Base-by-base conservation (phyloP, 139 green algal species). In the Chlorella sp. region DNA sequence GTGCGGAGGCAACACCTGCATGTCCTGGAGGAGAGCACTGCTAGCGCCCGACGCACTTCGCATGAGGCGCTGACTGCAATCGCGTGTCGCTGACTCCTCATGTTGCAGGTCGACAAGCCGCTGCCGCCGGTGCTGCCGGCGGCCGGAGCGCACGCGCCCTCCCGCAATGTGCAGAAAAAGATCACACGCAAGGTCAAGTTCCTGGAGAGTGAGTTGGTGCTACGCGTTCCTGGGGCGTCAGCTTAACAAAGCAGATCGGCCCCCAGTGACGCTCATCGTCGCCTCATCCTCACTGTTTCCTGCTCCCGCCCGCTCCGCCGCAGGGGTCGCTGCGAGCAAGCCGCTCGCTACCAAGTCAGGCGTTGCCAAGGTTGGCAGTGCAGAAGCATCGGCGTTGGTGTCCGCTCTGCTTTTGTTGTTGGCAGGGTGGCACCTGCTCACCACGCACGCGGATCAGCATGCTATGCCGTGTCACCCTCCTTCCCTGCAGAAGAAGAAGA, bases 171-270 rank as follows among this genome's bases (percentile, higher is more conserved):
- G 12, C 42, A 77, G 76, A 58, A 60, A 29, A 81, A 81, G 59
- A 67, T 81, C 2, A 56, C 48, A 1, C 76, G 82, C 19, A 84
- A 84, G 62, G 65, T 70, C 35, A 73, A 79, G 46, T 84, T 84
- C 51, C 29, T 78, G 35, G 48, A 84, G 45, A 69, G 79, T 79
- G 71, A 67, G 77, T 35, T 77, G 27, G 12, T 27, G 36, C 27
- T 35, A 5, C 2, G 33, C 33, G n/a, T n/a, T n/a, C n/a, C n/a
- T n/a, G n/a, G n/a, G n/a, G n/a, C n/a, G n/a, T n/a, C n/a, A n/a
- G 45, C 45, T 53, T 11, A 14, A 53, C 14, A 53, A 53, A 8
- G 8, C 11, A 9, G 21, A 35, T 25, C 2, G 4, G 6, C 8
- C 7, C 8, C 33, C 60, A 29, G 7, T 25, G 5, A 25, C 41